phyloP scores from a whole-genome alignment of 140 eudicot species.

The Ambrosia hybrid region DNA sequence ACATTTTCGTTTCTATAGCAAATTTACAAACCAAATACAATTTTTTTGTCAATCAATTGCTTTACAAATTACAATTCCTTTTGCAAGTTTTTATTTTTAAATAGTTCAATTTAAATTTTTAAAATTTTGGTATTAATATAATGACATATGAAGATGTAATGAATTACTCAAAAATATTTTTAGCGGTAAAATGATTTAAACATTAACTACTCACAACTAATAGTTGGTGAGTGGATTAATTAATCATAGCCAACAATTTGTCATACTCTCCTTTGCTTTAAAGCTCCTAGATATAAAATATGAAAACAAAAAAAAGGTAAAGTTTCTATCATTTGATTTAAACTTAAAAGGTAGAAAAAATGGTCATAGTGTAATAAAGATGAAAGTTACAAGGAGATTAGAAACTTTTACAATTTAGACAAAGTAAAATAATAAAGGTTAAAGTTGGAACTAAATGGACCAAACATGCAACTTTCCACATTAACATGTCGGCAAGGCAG shows the following conservation, averaged over 20 bases:
- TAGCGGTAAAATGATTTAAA: not conserved
- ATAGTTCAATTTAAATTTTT: no score
- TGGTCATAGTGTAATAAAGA: not conserved
- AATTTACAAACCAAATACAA: not conserved
- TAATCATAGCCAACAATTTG: no score
- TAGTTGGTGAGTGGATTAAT: no score
- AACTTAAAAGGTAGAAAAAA: not conserved
- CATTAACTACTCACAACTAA: no score
- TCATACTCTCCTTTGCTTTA: not conserved
- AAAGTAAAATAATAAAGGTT: not conserved
- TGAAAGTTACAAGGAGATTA: not conserved
- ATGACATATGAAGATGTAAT: not conserved
- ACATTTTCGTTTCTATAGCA: not conserved
- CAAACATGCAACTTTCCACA: not conserved
- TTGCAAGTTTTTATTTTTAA: no score
- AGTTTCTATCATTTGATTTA: not conserved
- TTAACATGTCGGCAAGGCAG: slow-evolving; percentile 7
- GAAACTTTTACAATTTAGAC: not conserved
- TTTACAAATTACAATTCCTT: not conserved
- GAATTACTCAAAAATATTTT: not conserved
- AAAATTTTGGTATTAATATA: no score
- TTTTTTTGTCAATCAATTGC: not conserved
- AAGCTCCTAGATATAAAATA: not conserved
- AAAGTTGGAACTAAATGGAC: not conserved
- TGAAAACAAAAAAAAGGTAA: not conserved